phyloP scores from a whole-genome alignment of 2,329 filamentous ascomycete genomes.

The Didymella segeticola region DNA sequence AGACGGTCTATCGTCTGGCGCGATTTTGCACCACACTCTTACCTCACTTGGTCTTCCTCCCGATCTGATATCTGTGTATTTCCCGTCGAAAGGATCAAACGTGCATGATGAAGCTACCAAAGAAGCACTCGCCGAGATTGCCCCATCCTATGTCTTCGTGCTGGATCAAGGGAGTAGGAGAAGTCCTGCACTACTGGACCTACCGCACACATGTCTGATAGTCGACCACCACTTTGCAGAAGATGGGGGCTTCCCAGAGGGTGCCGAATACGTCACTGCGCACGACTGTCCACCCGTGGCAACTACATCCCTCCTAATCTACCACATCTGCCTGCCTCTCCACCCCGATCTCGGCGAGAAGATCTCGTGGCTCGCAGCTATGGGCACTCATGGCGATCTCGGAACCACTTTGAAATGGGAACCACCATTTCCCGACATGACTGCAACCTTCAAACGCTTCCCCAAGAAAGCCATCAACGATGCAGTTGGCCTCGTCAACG shows the following conservation, averaged over 20 bases:
- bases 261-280: slow-evolving; percentile 64
- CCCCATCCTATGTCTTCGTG: slow-evolving; percentile 66
- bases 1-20: slow-evolving; percentile 70
- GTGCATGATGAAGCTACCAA: slow-evolving; percentile 64
- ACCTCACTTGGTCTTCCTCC: slow-evolving; percentile 63
- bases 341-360: slow-evolving; percentile 60
- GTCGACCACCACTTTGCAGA: slow-evolving; percentile 69
- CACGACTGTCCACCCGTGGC: slow-evolving; percentile 70
- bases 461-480: slow-evolving; percentile 69
- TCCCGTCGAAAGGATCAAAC: slow-evolving; percentile 65
- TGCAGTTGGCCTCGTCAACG: slow-evolving; percentile 69
- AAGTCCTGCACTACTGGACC: slow-evolving; percentile 61
- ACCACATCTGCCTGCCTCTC: slow-evolving; percentile 66
- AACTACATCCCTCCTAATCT: slow-evolving; percentile 69
- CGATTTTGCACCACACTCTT: slow-evolving; percentile 67
- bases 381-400: slow-evolving; percentile 72
- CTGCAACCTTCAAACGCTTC: slow-evolving; percentile 63
- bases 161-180: slow-evolving; percentile 69
- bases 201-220: slow-evolving; percentile 60
- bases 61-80: slow-evolving; percentile 63
- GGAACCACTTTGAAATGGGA: slow-evolving; percentile 71
- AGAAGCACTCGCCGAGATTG: slow-evolving; percentile 56
- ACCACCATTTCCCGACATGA: slow-evolving; percentile 71
- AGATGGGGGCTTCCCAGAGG: slow-evolving; percentile 65
- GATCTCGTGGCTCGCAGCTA: slow-evolving; percentile 65